Evolutionary conservation across 2,329 filamentous ascomycete genomes (phyloP).

Genomic region (Nothophoma quercina): DNA sequence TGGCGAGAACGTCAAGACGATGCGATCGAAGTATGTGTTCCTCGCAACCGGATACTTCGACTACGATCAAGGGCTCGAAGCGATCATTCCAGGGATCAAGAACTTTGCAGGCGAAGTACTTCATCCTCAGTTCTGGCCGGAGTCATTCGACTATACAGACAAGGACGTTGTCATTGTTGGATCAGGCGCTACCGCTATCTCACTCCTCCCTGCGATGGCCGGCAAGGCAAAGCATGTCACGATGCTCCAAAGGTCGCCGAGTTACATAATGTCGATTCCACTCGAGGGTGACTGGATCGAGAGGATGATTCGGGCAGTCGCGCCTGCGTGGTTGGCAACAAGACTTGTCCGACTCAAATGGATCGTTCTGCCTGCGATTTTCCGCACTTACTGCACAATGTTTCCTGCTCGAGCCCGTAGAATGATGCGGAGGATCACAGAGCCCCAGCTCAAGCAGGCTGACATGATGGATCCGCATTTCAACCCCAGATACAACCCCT

Average conservation of each 20-base stretch:
- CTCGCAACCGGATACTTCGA: slow-evolving; percentile 74
- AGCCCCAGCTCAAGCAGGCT: slow-evolving; percentile 57
- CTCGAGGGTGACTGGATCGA: not conserved
- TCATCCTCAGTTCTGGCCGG: slow-evolving; percentile 77
- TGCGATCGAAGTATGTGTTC: slow-evolving; percentile 56
- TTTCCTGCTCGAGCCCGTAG: slow-evolving; percentile 60
- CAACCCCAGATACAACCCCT: slow-evolving; percentile 53
- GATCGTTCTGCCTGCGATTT: slow-evolving; percentile 53
- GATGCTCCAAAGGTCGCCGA: slow-evolving; percentile 79
- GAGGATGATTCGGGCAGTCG: not conserved
- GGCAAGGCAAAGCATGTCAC: slow-evolving; percentile 69
- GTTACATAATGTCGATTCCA: slow-evolving; percentile 50
- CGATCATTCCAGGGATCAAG: slow-evolving; percentile 69
- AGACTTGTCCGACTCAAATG: not conserved
- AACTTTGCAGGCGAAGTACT: slow-evolving; percentile 68
- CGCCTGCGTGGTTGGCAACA: not conserved
- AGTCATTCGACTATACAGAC: slow-evolving; percentile 66
- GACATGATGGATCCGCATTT: slow-evolving; percentile 47
- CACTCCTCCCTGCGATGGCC: slow-evolving; percentile 72
- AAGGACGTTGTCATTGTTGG: slow-evolving; percentile 76
- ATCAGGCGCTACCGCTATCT: slow-evolving; percentile 78
- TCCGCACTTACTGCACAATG: slow-evolving; percentile 33
- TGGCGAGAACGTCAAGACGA: not conserved
- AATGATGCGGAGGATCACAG: slow-evolving; percentile 55
- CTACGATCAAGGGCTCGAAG: slow-evolving; percentile 66